phyloP scores from a whole-genome alignment of 176 grass and related monocot genomes.

The Thalia dealbata region DNA sequence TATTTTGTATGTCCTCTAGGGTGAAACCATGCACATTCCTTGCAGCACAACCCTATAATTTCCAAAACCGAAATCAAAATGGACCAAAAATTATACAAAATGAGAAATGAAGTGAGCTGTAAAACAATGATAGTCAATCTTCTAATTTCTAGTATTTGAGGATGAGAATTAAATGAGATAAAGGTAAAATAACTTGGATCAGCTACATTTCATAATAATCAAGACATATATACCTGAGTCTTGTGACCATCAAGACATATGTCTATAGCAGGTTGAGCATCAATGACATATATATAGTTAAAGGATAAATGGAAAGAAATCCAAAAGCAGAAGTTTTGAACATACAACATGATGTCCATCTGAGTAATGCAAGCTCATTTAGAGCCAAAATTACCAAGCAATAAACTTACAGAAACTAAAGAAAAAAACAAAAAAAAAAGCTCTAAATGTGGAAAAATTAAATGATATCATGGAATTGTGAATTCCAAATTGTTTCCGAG shows the following conservation, averaged over 20 bases:
- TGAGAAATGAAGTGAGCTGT: too few relatives aligned
- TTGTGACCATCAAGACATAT: neutral
- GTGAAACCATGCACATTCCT: conserved; percentile 89
- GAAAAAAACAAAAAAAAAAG: neutral
- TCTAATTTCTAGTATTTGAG: neutral
- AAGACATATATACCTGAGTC: neutral
- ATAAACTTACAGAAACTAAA: neutral
- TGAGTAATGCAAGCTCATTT: neutral
- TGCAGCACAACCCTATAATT: conserved; percentile 68
- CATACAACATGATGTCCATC: neutral
- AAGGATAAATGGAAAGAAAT: neutral
- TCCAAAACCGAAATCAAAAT: conserved; percentile 26
- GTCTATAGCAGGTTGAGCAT: neutral
- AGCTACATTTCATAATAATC: neutral
- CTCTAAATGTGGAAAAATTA: too few relatives aligned
- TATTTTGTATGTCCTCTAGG: conserved; percentile 72
- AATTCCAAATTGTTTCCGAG: neutral
- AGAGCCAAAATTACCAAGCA: neutral
- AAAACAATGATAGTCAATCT: neutral
- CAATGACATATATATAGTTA: neutral
- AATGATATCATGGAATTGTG: neutral
- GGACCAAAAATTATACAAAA: too few relatives aligned
- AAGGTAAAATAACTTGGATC: neutral
- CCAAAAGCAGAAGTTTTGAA: too few relatives aligned
- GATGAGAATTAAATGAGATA: neutral